Percentiles rank a stretch among this genome's conserved stretches.
Conservation (phyloP, 176 grass and related monocot genomes). For the Dactylis glomerata region DNA sequence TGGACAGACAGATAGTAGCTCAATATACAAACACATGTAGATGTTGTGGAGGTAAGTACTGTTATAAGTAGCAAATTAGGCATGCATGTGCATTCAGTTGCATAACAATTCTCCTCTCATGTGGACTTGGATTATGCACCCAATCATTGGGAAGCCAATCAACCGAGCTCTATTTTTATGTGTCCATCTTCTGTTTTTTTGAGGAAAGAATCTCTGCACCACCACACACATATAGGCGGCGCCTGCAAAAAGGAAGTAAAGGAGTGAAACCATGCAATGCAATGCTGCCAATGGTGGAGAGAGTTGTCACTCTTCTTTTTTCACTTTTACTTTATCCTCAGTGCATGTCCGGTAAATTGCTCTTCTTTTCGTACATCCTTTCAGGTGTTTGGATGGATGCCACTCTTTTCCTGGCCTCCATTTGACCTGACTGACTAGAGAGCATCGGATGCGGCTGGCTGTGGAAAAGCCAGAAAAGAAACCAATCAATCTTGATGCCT, state of each 20-base stretch:
- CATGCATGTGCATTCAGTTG: slow-evolving; percentile 12
- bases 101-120: slow-evolving; percentile 47
- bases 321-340: slow-evolving; percentile 46
- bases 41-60: not conserved
- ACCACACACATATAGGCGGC: not conserved
- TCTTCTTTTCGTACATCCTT: slow-evolving; percentile 50
- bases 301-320: slow-evolving; percentile 12
- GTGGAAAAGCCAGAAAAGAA: slow-evolving; percentile 37
- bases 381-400: slow-evolving; percentile 45
- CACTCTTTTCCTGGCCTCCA: slow-evolving; percentile 31
- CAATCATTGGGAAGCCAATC: slow-evolving; percentile 51
- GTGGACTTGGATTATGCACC: slow-evolving; percentile 35
- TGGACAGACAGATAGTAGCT: slow-evolving; percentile 12
- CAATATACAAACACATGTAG: not conserved
- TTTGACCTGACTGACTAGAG: slow-evolving; percentile 38
- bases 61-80: not conserved
- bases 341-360: slow-evolving; percentile 37
- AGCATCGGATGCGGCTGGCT: slow-evolving; percentile 46
- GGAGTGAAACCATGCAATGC: slow-evolving; percentile 13
- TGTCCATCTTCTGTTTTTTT: not conserved
- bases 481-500: slow-evolving; percentile 32
- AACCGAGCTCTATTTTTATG: slow-evolving; percentile 7
- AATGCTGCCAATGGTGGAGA: slow-evolving; percentile 26
- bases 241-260: slow-evolving; percentile 35
- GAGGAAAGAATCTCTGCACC: slow-evolving; percentile 26